Conservation (phyloP, 108 stramenopile species). For the Discostella stelligeroides region DNA sequence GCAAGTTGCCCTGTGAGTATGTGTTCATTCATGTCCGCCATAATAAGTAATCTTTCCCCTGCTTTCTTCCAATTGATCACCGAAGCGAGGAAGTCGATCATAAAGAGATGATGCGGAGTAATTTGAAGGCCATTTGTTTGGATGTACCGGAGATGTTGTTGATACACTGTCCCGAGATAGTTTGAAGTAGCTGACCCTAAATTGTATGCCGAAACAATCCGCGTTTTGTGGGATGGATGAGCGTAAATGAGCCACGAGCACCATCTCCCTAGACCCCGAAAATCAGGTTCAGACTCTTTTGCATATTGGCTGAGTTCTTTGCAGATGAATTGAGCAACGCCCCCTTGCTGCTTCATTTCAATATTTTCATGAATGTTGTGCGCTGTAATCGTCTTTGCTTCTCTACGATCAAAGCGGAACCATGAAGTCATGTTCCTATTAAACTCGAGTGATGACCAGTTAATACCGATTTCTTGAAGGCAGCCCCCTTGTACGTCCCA, state of each 20-base stretch:
- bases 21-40: constrained; percentile 1
- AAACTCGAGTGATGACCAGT: background rate
- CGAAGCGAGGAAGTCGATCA: background rate
- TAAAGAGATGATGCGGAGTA: background rate
- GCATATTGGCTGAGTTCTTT: too few species aligned
- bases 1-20: background rate
- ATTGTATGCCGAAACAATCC: background rate
- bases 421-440: background rate
- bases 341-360: background rate
- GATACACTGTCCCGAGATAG: background rate
- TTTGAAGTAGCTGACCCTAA: background rate
- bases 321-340: too few species aligned
- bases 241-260: too few species aligned
- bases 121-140: background rate
- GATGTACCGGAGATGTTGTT: background rate
- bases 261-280: background rate
- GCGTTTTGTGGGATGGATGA: too few species aligned
- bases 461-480: too few species aligned
- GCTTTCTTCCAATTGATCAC: background rate
- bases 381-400: too few species aligned
- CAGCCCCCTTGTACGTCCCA: background rate
- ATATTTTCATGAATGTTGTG: too few species aligned
- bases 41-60: background rate
- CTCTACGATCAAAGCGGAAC: background rate
- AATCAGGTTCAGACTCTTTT: too few species aligned